Evolutionary conservation across 106 monocot species (phyloP).

Genomic region (Xerophyta viscosa): DNA sequence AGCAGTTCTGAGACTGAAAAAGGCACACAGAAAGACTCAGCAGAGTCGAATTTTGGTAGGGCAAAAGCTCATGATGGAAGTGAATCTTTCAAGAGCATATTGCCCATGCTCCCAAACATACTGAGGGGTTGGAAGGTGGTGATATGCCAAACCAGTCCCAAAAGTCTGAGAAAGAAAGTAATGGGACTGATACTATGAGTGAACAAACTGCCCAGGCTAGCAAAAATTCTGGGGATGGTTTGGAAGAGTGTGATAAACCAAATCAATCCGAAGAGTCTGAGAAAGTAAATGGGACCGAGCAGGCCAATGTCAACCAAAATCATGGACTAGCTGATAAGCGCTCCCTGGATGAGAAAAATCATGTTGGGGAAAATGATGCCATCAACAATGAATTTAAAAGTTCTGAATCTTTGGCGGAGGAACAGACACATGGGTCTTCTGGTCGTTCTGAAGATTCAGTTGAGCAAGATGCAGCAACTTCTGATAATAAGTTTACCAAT

Average conservation of each 20-base stretch:
- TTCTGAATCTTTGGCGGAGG: slow-evolving; percentile 11
- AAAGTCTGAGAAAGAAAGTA: slow-evolving; percentile 24
- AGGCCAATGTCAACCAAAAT: slow-evolving; percentile 6
- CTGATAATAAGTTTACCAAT: slow-evolving; percentile 9
- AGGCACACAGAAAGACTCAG: slow-evolving; percentile 14
- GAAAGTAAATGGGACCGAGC: not conserved
- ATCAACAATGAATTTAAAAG: slow-evolving; percentile 20
- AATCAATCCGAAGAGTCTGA: too few relatives aligned
- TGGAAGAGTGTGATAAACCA: too few relatives aligned
- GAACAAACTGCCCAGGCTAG: slow-evolving; percentile 17
- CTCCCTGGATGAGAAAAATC: slow-evolving; percentile 15
- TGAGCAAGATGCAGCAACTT: slow-evolving; percentile 10
- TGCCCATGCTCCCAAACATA: slow-evolving; percentile 26
- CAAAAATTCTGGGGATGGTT: slow-evolving; percentile 20
- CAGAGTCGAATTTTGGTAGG: slow-evolving; percentile 1
- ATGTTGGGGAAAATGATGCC: slow-evolving; percentile 13
- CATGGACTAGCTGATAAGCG: slow-evolving; percentile 9
- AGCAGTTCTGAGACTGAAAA: slow-evolving; percentile 7
- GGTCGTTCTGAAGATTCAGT: slow-evolving; percentile 21
- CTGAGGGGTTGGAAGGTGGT: slow-evolving; percentile 20
- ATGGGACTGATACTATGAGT: not conserved
- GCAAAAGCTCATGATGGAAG: slow-evolving; percentile 6
- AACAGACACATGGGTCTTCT: slow-evolving; percentile 8
- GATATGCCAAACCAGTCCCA: slow-evolving; percentile 13
- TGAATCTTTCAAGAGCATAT: slow-evolving; percentile 22